Evolutionary conservation across 164 flowering plant species (phyloP).

Genomic region (Vitis labrusca): DNA sequence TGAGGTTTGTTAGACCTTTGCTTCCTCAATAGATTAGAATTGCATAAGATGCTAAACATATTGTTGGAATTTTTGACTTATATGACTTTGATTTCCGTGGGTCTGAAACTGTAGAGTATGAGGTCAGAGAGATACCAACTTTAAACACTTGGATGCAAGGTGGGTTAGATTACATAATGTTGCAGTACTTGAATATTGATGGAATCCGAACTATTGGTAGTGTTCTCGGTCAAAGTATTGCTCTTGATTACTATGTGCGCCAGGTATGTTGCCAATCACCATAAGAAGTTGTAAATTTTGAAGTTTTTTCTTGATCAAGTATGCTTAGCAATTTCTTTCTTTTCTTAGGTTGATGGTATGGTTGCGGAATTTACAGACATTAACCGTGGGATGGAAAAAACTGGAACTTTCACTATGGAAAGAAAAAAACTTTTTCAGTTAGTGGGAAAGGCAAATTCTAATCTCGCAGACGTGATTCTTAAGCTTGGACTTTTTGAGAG

Average conservation of each 20-base stretch:
- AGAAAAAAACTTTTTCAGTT: conserved; percentile 89
- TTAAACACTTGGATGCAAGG: conserved; percentile 88
- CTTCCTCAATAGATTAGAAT: background rate
- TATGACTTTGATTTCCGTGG: background rate
- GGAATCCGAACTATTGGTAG: conserved; percentile 94
- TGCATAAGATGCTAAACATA: background rate
- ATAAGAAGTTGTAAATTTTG: background rate
- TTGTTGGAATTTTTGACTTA: background rate
- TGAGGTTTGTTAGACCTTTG: too few relatives aligned
- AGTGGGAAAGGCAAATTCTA: conserved; percentile 93
- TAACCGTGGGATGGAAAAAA: conserved; percentile 92
- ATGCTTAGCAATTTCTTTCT: background rate
- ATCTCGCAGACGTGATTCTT: conserved; percentile 92
- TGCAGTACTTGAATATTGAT: conserved; percentile 81
- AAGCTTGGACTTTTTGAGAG: conserved; percentile 97
- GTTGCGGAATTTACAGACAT: conserved; percentile 97
- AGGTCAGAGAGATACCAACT: conserved; percentile 80
- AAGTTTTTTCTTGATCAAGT: background rate
- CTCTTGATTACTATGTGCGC: conserved; percentile 93
- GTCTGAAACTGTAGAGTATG: conserved; percentile 57
- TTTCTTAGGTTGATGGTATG: conserved; percentile 89
- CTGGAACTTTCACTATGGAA: conserved; percentile 93
- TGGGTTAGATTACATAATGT: conserved; percentile 82
- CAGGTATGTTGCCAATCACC: conserved; percentile 47
- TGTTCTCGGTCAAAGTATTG: conserved; percentile 98